These are phyloP conservation scores for Castanea sativa DNA, from an alignment of 306 rosid genomes.

Conservation along the genomic window DNA sequence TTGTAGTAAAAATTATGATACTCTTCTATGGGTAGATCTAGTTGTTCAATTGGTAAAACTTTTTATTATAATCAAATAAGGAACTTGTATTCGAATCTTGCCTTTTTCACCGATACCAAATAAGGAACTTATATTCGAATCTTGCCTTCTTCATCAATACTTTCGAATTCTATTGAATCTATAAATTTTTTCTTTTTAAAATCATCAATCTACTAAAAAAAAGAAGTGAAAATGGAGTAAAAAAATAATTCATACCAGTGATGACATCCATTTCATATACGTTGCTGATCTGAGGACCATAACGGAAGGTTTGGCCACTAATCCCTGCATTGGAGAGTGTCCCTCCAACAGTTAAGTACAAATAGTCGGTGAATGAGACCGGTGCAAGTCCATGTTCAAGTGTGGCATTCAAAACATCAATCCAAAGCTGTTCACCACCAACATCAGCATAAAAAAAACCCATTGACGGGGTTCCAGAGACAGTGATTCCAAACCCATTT, in stretches of 20 bases:
- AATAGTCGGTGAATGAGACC: slow-evolving; percentile 69
- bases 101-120: no score
- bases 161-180: no score
- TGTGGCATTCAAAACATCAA: slow-evolving; percentile 49
- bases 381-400: slow-evolving; percentile 61
- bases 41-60: no score
- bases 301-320: slow-evolving; percentile 60
- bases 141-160: no score
- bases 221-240: not conserved
- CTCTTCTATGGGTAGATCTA: no score
- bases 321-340: slow-evolving; percentile 79
- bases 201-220: not conserved
- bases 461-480: slow-evolving; percentile 22
- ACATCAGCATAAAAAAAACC: slow-evolving; percentile 58
- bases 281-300: slow-evolving; percentile 72
- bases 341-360: slow-evolving; percentile 67
- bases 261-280: slow-evolving; percentile 68
- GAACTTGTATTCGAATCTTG: no score
- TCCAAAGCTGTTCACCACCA: slow-evolving; percentile 69
- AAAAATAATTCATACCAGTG: slow-evolving; percentile 43
- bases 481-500: slow-evolving; percentile 17
- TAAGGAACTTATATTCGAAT: no score
- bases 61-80: no score
- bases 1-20: no score
- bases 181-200: no score